These are phyloP conservation scores for Helotiales sp. DNA, from an alignment of 2,329 filamentous ascomycete genomes.

Conservation along the genomic window DNA sequence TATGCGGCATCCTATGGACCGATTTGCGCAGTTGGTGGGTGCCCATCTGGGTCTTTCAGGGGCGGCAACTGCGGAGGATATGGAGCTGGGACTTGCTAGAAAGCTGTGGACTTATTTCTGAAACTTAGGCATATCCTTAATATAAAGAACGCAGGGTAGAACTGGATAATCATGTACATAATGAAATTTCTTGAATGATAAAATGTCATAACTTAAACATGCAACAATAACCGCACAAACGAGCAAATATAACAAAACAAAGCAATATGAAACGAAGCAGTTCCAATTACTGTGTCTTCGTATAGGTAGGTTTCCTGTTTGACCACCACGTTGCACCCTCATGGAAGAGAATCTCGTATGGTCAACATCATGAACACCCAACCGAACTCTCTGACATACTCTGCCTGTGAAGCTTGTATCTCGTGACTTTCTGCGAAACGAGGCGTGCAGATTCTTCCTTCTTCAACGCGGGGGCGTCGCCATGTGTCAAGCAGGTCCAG, in stretches of 20 bases:
- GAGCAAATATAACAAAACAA: too few relatives aligned
- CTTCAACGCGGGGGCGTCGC: background rate
- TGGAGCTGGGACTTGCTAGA: constrained; percentile 26
- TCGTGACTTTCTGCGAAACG: background rate
- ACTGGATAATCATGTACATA: too few relatives aligned
- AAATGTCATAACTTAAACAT: too few relatives aligned
- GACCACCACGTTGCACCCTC: too few relatives aligned
- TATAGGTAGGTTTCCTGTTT: too few relatives aligned
- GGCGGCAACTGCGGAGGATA: constrained; percentile 34
- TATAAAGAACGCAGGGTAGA: too few relatives aligned
- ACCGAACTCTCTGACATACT: background rate
- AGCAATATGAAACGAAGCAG: too few relatives aligned
- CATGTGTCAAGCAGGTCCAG: background rate
- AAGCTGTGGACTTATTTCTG: too few relatives aligned
- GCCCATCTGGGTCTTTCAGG: constrained; percentile 18
- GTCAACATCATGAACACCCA: background rate
- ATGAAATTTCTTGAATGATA: too few relatives aligned
- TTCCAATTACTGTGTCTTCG: too few relatives aligned
- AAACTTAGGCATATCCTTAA: too few relatives aligned
- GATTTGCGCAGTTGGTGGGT: constrained; percentile 31
- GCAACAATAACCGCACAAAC: too few relatives aligned
- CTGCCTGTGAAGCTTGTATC: background rate
- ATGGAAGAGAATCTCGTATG: background rate
- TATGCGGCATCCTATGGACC: constrained; percentile 23
- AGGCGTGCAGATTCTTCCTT: background rate